A percentile compares a stretch with the other conserved stretches of the same genome.
phyloP scores from a whole-genome alignment of 139 green algal species.

The Mychonastes homosphaera region DNA sequence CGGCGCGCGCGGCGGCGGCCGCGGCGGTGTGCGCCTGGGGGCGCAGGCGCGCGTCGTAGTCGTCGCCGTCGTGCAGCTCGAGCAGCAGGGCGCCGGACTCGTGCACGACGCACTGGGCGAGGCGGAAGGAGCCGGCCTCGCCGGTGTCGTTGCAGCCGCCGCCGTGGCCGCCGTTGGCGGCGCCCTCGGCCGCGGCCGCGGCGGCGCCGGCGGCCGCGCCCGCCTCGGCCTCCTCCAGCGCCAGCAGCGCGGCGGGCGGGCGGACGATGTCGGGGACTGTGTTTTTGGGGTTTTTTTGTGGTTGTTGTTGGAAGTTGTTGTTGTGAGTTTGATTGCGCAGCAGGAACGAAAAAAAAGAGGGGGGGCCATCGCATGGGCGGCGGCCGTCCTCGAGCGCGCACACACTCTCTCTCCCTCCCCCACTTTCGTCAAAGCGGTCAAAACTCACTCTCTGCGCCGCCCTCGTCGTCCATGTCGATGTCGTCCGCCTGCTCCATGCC shows the following conservation, averaged over 20 bases:
- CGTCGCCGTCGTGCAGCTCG: constrained; percentile 40
- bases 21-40: no score
- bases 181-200: constrained; percentile 7
- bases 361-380: no score
- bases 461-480: constrained; percentile 48
- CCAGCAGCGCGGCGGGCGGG: constrained; percentile 47
- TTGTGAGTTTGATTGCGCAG: no score
- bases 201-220: constrained; percentile 8
- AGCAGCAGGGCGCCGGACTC: constrained; percentile 69
- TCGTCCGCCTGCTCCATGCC: constrained; percentile 21
- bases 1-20: no score
- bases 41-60: constrained; percentile 39
- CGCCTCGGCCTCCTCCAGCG: constrained; percentile 37
- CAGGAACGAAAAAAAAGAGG: no score
- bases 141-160: constrained; percentile 3
- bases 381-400: no score
- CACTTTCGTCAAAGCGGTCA: not conserved
- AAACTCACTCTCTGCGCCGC: not conserved
- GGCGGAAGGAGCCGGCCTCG: constrained; percentile 39
- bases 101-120: constrained; percentile 58
- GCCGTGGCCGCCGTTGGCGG: not conserved
- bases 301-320: no score
- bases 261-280: constrained; percentile 20
- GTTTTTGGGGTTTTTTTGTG: no score
- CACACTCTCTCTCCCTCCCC: not conserved